phyloP scores from a whole-genome alignment of 177 flowering plant genomes.

The Telopea speciosissima region DNA sequence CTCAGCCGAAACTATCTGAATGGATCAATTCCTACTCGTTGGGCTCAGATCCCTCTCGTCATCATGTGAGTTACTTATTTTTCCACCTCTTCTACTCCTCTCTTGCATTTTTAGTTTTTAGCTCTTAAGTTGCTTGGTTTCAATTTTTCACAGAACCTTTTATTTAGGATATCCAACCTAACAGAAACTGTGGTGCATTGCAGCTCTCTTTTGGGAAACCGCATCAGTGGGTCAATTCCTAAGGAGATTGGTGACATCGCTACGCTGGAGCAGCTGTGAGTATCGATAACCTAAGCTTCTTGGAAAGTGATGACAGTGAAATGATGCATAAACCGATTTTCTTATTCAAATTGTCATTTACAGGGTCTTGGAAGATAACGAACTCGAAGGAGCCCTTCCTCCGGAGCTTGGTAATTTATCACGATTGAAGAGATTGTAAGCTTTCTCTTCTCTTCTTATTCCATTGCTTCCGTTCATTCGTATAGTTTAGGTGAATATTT shows the following conservation, averaged over 20 bases:
- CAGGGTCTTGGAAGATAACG: slow-evolving; percentile 61
- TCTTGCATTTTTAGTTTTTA: background rate
- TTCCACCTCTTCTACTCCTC: background rate
- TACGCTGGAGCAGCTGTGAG: slow-evolving; percentile 62
- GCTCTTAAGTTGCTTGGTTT: background rate
- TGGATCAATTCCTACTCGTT: slow-evolving; percentile 59
- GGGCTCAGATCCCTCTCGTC: slow-evolving; percentile 40
- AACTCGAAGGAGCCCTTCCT: slow-evolving; percentile 52
- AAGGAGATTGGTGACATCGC: slow-evolving; percentile 47
- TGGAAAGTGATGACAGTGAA: background rate
- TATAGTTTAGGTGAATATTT: background rate
- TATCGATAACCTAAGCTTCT: slow-evolving; percentile 2
- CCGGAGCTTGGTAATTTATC: slow-evolving; percentile 51
- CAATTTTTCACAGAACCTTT: background rate
- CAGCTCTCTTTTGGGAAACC: slow-evolving; percentile 67
- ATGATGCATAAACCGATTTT: background rate
- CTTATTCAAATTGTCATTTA: slow-evolving; percentile 8
- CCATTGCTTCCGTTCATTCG: background rate
- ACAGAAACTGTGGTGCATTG: background rate
- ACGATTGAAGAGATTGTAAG: slow-evolving; percentile 58
- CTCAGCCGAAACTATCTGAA: slow-evolving; percentile 59
- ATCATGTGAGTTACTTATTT: slow-evolving; percentile 40
- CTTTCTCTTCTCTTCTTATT: background rate
- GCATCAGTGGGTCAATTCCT: slow-evolving; percentile 65
- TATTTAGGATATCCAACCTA: background rate